Evolutionary conservation across 2,329 filamentous ascomycete species (phyloP).

Genomic region (Paecilomyces niveus): DNA sequence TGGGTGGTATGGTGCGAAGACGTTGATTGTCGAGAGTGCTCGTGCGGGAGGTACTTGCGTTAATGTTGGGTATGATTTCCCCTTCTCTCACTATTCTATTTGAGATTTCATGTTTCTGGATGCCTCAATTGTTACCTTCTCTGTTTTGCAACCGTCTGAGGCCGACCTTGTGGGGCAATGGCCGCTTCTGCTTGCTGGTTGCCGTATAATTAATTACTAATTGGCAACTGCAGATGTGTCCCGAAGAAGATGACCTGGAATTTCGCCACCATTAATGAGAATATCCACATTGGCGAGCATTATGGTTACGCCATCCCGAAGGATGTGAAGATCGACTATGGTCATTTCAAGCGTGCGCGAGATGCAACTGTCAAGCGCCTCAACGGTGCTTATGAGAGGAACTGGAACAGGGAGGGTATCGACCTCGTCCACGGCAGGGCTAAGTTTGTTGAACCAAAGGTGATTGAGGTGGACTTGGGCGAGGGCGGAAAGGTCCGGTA

Average conservation of each 20-base stretch:
- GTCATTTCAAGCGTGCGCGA: constrained; percentile 41
- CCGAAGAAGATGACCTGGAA: constrained; percentile 50
- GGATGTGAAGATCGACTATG: constrained; percentile 37
- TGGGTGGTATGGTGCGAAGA: constrained; percentile 47
- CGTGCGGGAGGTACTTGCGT: constrained; percentile 45
- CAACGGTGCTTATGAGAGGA: constrained; percentile 44
- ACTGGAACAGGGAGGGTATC: constrained; percentile 45
- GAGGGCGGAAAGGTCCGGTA: constrained; percentile 36
- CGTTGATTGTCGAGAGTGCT: constrained; percentile 44
- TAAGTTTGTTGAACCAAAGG: constrained; percentile 37
- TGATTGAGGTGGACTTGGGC: constrained; percentile 36
- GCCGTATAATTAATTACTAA: not conserved
- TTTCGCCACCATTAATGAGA: constrained; percentile 43
- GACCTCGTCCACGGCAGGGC: constrained; percentile 44
- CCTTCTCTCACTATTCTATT: not conserved
- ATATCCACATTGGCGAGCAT: constrained; percentile 37
- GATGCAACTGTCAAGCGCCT: constrained; percentile 39
- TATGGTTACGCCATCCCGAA: constrained; percentile 44
- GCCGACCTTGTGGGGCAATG: not conserved
- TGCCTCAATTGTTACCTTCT: not conserved
- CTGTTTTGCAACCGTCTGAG: not conserved
- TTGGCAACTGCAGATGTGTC: constrained; percentile 34
- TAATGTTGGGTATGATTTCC: constrained; percentile 43
- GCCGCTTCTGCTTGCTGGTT: not conserved
- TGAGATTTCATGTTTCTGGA: not conserved